Evolutionary conservation across 371 early-diverging fungal species (phyloP), one percentile per base, ranked within the genome.

Genomic region (Mucor saturninus): DNA sequence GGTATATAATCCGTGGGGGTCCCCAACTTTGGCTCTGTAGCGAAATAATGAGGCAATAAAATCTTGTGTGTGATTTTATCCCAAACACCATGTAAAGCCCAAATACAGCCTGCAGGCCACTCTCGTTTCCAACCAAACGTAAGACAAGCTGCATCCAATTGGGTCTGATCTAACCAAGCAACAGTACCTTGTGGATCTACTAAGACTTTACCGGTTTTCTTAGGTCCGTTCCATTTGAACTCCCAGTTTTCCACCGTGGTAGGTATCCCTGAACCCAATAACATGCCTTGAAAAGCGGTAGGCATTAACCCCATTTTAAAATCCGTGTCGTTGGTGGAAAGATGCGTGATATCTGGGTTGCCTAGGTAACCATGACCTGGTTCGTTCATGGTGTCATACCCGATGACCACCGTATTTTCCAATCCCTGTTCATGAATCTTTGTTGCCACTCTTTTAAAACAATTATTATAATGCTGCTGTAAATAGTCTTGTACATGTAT

Each of bases 311-410:
- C 90, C 62, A 83, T 87, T 46, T 80, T 80, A 61, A 85, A 75
- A 28, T 80, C 81, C 40, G 79, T 75, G 38, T 80, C 77, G 2
- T 76, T 62, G 3, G 81, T 75, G 21, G 54, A 53, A n/a, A 85
- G 56, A 32, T 79, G 68, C n/a, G 71, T 75, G 8, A 90, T 49
- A 54, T 86, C 77, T n/a, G 70, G 69, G 0, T 76, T 31, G 0
- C 81, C 86, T 15, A 89, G 61, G 65, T 79, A 90, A 2, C 92
- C 92, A 45, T 80, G 76, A 3, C 83, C 84, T 14, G 92, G 92
- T 59, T 92, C 92, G 61, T 92, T 92, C 71, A 92, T 77, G 2
- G 88, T 83, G 50, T 92, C 92, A 61, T 86, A 89, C 4, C 92
- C 92, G 60, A 89, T 69, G 30, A 92, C 91, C 26, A 84, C 81